phyloP scores from a whole-genome alignment of 345 rosid genomes.

The Syzygium oleosum region DNA sequence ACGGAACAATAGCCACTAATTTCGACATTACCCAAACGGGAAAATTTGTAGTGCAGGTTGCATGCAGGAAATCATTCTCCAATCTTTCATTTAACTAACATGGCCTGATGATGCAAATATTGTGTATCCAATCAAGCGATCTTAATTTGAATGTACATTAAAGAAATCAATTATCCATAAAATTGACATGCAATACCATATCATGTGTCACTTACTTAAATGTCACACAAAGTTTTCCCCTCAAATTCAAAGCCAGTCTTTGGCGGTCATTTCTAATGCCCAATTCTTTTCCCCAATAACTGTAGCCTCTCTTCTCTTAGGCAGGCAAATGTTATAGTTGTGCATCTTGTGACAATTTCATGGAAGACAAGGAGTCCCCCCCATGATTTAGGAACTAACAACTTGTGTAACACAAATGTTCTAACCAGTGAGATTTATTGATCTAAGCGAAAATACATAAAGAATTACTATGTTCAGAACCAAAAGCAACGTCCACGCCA shows the following conservation, averaged over 20 bases:
- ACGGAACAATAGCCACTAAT: neutral
- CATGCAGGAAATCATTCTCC: neutral
- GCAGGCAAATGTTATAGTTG: neutral
- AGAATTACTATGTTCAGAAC: neutral
- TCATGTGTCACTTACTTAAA: neutral
- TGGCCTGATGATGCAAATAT: rapidly evolving
- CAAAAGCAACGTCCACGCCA: neutral
- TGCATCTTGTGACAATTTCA: neutral
- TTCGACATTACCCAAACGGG: neutral
- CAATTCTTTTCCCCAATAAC: neutral
- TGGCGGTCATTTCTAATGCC: neutral
- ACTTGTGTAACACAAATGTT: neutral
- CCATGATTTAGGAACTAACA: neutral
- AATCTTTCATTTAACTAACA: neutral
- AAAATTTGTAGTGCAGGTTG: rapidly evolving
- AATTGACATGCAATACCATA: neutral
- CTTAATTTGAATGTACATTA: rapidly evolving
- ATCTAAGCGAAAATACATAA: neutral
- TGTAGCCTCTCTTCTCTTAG: neutral
- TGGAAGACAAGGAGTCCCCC: neutral
- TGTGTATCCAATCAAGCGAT: rapidly evolving
- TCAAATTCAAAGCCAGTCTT: neutral
- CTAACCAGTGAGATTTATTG: neutral
- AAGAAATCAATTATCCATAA: neutral
- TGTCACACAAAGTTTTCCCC: neutral